phyloP scores from a whole-genome alignment of 1,284 basidiomycete genomes.

The Irpex rosettiformis region DNA sequence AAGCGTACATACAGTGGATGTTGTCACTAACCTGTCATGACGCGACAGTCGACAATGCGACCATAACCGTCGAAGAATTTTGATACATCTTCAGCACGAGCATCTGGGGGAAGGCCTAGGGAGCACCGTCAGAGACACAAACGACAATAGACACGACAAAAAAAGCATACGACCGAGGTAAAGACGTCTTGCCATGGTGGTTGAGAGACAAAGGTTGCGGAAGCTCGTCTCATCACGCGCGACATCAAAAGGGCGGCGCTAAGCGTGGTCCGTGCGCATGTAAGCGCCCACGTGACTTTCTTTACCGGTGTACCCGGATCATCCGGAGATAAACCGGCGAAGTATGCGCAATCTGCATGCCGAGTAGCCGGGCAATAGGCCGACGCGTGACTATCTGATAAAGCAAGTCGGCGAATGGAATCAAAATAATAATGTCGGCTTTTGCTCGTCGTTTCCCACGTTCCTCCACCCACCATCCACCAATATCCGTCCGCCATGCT shows the following conservation, averaged over 20 bases:
- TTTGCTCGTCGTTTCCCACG: slow-evolving; percentile 37
- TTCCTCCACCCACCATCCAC: slow-evolving; percentile 18
- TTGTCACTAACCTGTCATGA: slow-evolving; percentile 78
- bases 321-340: neutral
- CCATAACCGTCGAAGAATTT: slow-evolving; percentile 88
- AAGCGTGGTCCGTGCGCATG: slow-evolving; percentile 29
- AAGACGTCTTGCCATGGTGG: slow-evolving; percentile 76
- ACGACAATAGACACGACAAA: slow-evolving; percentile 4
- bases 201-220: slow-evolving; percentile 30
- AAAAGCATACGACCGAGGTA: slow-evolving; percentile 73
- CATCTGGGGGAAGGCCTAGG: slow-evolving; percentile 73
- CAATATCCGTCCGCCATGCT: slow-evolving; percentile 38
- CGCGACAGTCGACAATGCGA: slow-evolving; percentile 83
- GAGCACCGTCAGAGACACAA: neutral
- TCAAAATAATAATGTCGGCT: neutral
- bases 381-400: slow-evolving; percentile 28
- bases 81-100: slow-evolving; percentile 73
- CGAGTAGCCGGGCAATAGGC: slow-evolving; percentile 2
- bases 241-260: slow-evolving; percentile 20
- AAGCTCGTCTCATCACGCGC: slow-evolving; percentile 6
- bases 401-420: slow-evolving; percentile 4
- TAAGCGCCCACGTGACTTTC: slow-evolving; percentile 5
- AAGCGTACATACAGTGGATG: neutral
- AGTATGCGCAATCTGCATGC: neutral
- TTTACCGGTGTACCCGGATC: slow-evolving; percentile 9